Percentiles rank a stretch among this genome's conserved stretches.
phyloP scores from a whole-genome alignment of 805 yeast species.

The Cyberlindnera amylophila region DNA sequence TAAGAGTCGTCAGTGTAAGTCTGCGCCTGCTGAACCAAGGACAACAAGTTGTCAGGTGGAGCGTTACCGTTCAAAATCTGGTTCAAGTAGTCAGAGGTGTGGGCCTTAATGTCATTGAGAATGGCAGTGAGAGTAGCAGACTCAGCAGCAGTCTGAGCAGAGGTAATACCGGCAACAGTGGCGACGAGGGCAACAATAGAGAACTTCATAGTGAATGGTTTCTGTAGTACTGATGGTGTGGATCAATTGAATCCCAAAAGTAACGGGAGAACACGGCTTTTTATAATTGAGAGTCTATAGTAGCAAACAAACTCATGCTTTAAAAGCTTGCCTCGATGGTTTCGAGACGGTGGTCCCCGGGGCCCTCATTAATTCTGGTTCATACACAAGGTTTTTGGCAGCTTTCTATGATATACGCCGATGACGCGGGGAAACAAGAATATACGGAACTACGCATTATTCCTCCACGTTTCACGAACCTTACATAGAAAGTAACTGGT shows the following conservation, averaged over 20 bases:
- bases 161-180: background rate
- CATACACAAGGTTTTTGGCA: too few species aligned
- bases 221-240: background rate
- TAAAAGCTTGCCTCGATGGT: too few species aligned
- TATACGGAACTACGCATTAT: background rate
- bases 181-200: background rate
- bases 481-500: too few species aligned
- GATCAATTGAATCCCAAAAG: too few species aligned
- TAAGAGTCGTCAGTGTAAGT: slow-evolving; percentile 33
- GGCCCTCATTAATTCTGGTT: too few species aligned
- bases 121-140: background rate
- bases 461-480: too few species aligned
- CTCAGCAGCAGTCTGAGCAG: background rate
- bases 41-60: slow-evolving; percentile 29
- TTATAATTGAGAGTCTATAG: too few species aligned
- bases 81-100: slow-evolving; percentile 21
- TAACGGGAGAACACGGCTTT: too few species aligned
- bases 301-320: too few species aligned
- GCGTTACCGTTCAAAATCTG: slow-evolving; percentile 20
- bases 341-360: too few species aligned
- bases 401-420: too few species aligned
- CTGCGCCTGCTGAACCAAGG: slow-evolving; percentile 26
- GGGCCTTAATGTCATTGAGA: slow-evolving; percentile 17
- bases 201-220: background rate
- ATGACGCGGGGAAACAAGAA: background rate